phyloP scores from a whole-genome alignment of 2,329 filamentous ascomycete species.

The Chaetomiaceae sp. region DNA sequence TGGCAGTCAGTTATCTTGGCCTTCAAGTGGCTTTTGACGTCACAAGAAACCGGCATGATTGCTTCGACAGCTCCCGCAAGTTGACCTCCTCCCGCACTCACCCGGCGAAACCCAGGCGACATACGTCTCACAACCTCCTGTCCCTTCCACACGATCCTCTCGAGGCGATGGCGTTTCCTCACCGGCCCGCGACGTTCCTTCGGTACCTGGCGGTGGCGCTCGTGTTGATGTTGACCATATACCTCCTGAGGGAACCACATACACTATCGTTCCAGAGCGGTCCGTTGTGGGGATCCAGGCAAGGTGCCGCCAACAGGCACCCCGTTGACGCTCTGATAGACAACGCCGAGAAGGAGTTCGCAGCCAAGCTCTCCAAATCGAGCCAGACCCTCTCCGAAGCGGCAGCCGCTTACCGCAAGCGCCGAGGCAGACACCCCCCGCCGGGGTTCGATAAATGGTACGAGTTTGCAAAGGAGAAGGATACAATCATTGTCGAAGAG shows the following conservation, averaged over 20 bases:
- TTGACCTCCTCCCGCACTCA: too few species aligned
- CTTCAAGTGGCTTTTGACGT: too few species aligned
- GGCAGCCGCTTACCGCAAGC: constrained; percentile 50
- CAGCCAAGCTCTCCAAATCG: constrained; percentile 38
- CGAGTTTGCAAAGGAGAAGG: constrained; percentile 44
- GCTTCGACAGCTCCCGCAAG: too few species aligned
- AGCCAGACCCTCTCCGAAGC: constrained; percentile 47
- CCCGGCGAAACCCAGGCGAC: too few species aligned
- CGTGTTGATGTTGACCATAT: constrained; percentile 32
- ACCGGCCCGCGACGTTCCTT: constrained; percentile 36
- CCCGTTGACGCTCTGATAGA: constrained; percentile 49
- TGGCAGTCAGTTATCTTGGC: too few species aligned
- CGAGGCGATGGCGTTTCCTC: constrained; percentile 33
- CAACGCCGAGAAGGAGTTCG: constrained; percentile 41
- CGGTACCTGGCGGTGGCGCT: constrained; percentile 35
- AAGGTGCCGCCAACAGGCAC: constrained; percentile 30
- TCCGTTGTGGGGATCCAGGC: too few species aligned
- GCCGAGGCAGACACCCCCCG: constrained; percentile 56
- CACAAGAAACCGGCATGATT: too few species aligned
- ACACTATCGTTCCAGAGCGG: background rate
- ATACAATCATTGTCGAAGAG: constrained; percentile 56
- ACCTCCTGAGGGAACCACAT: constrained; percentile 27
- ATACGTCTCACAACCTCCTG: too few species aligned
- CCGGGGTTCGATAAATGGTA: constrained; percentile 61
- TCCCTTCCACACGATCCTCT: background rate